Conservation (phyloP, 768 basidiomycete species). For the Mycena kentingensis region DNA sequence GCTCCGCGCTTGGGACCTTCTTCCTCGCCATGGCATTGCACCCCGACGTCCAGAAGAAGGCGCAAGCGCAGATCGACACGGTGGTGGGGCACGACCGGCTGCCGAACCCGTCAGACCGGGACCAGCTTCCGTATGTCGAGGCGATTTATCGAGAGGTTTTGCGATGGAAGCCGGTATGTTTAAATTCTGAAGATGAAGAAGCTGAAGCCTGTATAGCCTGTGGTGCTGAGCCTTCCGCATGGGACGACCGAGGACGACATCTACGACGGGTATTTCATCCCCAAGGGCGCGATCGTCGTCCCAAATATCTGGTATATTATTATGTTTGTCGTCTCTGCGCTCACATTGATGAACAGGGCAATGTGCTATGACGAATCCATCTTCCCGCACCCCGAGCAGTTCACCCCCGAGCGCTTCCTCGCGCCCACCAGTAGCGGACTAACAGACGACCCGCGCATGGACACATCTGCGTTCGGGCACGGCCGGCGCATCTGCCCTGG, state of each 20-base stretch:
- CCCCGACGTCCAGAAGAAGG: conserved; percentile 16
- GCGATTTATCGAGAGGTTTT: conserved; percentile 1
- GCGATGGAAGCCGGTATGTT: conserved; percentile 3
- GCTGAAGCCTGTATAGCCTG: too few species aligned
- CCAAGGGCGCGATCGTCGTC: conserved; percentile 8
- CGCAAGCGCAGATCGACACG: conserved; percentile 11
- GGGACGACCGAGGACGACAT: conserved; percentile 9
- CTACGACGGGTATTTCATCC: conserved; percentile 11
- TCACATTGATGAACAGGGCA: background rate
- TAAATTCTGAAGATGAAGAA: background rate
- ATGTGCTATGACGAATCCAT: background rate
- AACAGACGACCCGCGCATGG: background rate
- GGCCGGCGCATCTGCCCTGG: background rate
- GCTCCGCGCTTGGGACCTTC: conserved; percentile 6
- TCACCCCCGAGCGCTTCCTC: background rate
- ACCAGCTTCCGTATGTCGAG: conserved; percentile 14
- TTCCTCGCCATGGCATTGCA: conserved; percentile 16
- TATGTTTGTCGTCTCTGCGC: background rate
- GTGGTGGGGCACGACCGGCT: conserved; percentile 16
- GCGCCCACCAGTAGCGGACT: background rate
- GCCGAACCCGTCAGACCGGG: conserved; percentile 7
- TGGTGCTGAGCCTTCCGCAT: background rate
- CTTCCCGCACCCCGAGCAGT: background rate
- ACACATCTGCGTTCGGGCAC: background rate
- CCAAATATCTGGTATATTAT: conserved; percentile 10